Evolutionary conservation across 2,329 filamentous ascomycete genomes (phyloP).

Genomic region (Xylariaceae sp.): DNA sequence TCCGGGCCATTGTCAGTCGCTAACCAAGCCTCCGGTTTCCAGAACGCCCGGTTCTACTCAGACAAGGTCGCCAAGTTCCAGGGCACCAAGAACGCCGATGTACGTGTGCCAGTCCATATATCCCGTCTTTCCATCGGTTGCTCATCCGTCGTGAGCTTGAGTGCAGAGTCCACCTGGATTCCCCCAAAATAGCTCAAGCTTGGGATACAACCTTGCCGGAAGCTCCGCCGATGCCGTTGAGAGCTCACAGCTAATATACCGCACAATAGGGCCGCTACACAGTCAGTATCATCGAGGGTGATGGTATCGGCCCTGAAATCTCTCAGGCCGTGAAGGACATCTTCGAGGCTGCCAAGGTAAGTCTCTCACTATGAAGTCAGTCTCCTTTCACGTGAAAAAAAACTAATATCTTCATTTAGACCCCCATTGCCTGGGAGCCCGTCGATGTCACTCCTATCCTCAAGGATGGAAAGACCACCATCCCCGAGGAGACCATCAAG

Average conservation of each 20-base stretch:
- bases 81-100: conserved; percentile 81
- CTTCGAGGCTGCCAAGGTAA: conserved; percentile 87
- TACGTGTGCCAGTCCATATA: conserved; percentile 43
- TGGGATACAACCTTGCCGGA: conserved; percentile 19
- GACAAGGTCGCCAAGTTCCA: conserved; percentile 82
- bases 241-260: conserved; percentile 20
- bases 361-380: conserved; percentile 25
- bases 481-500: conserved; percentile 85
- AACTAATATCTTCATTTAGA: conserved; percentile 41
- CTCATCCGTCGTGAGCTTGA: conserved; percentile 20
- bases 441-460: conserved; percentile 92
- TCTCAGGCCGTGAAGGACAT: conserved; percentile 98
- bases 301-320: conserved; percentile 98
- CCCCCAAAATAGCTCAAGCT: conserved; percentile 39
- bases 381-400: neutral
- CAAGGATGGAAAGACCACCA: conserved; percentile 92
- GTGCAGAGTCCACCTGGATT: neutral
- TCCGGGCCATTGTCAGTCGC: conserved; percentile 14
- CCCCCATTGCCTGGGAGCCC: conserved; percentile 93
- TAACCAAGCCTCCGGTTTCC: conserved; percentile 23
- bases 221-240: neutral
- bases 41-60: conserved; percentile 60
- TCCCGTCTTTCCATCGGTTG: conserved; percentile 15
- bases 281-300: conserved; percentile 96
- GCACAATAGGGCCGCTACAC: conserved; percentile 76